These are phyloP conservation scores for Solanum pinnatisectum DNA, from an alignment of 257 asterid species.

Conservation along the genomic window DNA sequence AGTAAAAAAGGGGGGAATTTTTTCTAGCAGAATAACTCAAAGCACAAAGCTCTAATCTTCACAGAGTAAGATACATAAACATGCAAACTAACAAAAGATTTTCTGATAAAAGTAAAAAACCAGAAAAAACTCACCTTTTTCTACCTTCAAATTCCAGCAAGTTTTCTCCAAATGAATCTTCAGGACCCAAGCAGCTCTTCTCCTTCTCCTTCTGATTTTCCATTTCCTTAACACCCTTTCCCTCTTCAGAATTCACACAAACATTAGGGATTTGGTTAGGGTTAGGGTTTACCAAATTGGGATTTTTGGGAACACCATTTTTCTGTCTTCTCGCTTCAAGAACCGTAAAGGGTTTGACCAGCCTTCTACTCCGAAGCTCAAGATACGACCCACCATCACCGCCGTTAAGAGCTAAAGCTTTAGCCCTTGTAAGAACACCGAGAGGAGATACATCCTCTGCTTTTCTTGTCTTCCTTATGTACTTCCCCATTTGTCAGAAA, in stretches of 20 bases:
- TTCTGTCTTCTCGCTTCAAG: constrained; percentile 8
- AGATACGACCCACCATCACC: constrained; percentile 17
- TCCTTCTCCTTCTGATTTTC: neutral
- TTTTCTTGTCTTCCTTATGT: constrained; percentile 18
- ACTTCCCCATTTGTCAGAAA: constrained; percentile 13
- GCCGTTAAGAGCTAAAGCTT: constrained; percentile 14
- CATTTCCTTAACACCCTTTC: neutral
- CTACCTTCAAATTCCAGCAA: constrained; percentile 18
- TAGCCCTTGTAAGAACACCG: constrained; percentile 31
- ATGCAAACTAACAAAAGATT: neutral
- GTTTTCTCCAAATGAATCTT: constrained; percentile 21
- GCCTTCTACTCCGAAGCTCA: constrained; percentile 20
- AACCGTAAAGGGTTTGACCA: constrained; percentile 7
- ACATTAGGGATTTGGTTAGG: neutral
- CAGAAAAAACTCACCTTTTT: constrained; percentile 12
- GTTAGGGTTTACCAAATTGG: constrained; percentile 1
- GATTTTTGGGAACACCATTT: constrained; percentile 2
- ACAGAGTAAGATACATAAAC: neutral
- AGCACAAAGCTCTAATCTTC: neutral
- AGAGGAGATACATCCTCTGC: constrained; percentile 7
- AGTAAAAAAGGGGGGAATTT: neutral
- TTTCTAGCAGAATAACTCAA: neutral
- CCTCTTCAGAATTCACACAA: neutral
- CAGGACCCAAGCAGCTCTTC: neutral
- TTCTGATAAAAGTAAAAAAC: neutral